These are phyloP conservation scores for Spongispora temasekensis DNA, from an alignment of 1,284 basidiomycete genomes.

Conservation along the genomic window DNA sequence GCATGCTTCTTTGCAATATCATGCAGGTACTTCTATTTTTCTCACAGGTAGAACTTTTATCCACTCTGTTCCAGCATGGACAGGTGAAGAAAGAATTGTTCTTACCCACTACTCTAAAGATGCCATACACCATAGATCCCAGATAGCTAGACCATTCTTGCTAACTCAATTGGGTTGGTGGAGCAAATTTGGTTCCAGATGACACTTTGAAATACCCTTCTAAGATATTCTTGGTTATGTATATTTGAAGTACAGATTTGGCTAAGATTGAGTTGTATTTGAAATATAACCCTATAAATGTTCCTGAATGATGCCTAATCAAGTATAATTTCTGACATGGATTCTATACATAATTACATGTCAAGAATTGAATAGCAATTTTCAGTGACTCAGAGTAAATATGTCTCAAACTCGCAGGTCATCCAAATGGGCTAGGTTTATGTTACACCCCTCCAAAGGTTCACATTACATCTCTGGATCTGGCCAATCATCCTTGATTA, in stretches of 20 bases:
- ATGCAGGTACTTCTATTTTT: not conserved
- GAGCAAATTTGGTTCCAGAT: not conserved
- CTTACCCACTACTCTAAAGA: not conserved
- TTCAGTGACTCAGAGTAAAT: not conserved
- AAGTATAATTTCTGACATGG: not conserved
- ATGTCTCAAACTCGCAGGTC: not conserved
- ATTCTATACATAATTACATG: not conserved
- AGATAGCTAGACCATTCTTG: not conserved
- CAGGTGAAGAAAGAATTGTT: not conserved
- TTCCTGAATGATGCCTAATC: not conserved
- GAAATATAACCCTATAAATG: too few relatives aligned
- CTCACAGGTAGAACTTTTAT: not conserved
- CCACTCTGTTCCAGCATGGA: not conserved
- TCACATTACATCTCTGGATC: not conserved
- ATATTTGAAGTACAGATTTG: not conserved
- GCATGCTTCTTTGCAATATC: not conserved
- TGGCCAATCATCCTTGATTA: not conserved
- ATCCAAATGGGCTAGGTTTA: not conserved
- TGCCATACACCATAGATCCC: not conserved
- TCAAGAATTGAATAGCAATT: not conserved
- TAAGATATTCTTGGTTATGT: not conserved
- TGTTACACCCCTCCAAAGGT: not conserved
- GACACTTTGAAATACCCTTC: not conserved
- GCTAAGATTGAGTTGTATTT: too few relatives aligned
- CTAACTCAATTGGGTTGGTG: not conserved